Conservation (phyloP, 129 eudicot species). For the Chrysanthemum seticuspe region DNA sequence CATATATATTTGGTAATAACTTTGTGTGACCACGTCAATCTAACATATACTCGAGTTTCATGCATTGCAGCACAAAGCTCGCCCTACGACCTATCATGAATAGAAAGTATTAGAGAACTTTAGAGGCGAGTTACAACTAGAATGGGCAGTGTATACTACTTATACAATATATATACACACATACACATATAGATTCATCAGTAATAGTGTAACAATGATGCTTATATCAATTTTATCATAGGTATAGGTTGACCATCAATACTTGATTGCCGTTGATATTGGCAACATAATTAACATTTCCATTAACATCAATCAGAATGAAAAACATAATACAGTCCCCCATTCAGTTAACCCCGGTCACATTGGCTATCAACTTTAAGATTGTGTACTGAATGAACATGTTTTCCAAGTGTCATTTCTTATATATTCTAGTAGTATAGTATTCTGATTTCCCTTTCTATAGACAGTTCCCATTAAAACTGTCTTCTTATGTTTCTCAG, state of each 20-base stretch:
- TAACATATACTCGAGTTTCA: background rate
- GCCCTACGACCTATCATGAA: background rate
- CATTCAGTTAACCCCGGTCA: background rate
- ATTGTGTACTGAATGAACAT: background rate
- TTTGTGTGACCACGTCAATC: background rate
- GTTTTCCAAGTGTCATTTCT: background rate
- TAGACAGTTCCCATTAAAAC: background rate
- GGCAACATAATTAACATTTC: background rate
- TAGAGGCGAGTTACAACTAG: background rate
- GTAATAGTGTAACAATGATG: background rate
- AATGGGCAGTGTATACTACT: background rate
- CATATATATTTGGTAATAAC: background rate
- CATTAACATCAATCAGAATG: background rate
- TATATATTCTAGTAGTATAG: background rate
- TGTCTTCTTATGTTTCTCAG: background rate
- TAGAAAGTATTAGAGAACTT: background rate
- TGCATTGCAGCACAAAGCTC: background rate
- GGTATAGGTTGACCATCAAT: background rate
- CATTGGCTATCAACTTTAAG: background rate
- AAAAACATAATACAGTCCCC: too few species aligned
- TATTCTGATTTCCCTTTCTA: background rate
- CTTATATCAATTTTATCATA: constrained; percentile 6
- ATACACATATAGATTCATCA: background rate
- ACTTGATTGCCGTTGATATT: background rate
- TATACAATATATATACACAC: background rate